Evolutionary conservation across 2,329 filamentous ascomycete species (phyloP), one percentile per base, ranked within the genome.

Genomic region (Scedosporium apiospermum): DNA sequence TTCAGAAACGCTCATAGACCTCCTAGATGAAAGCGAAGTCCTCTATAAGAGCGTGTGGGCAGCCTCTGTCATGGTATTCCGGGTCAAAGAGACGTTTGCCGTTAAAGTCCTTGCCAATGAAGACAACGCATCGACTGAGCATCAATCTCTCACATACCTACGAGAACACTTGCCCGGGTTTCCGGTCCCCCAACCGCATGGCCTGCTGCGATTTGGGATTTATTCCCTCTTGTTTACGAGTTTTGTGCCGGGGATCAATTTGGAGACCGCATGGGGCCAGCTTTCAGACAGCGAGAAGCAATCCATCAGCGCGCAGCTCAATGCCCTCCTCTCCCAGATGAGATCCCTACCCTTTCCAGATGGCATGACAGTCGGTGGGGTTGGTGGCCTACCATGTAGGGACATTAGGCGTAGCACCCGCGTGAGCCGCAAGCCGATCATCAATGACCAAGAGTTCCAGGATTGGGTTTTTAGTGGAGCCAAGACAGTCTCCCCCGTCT

Each of bases 281-380:
- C 58, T 66, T 16, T 60, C 63, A 21, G 44, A 58, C 49, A 57
- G n/a, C 53, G 55, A 66, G 53, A 66, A 66, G 62, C 63, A 62
- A 61, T 46, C 18, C 23, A 64, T 66, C 59, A 61, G 64, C 58
- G 9, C 63, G 14, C 62, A 66, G 38, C 61, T 65, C 38, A 55
- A 63, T 49, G 23, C 57, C 21, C 55, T 65, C 53, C 64, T 65
- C 41, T 38, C 46, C 23, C 12, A 63, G 41, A 59, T 65, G 16
- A 65, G 65, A 38, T 66, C 58, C 12, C 61, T 65, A 23, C 61
- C 65, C 26, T 64, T 62, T 57, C 57, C 64, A 14, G 53, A 57
- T 18, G 26, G 58, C n/a, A 62, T 46, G 18, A 53, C 61, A 2
- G 38, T 65, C 30, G 64, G 65, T 26, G 58, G 59, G 51, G 51